Evolutionary conservation across 2,329 filamentous ascomycete species (phyloP), one percentile per base, ranked within the genome.

Genomic region (Ceratocystis cacaofunesta): DNA sequence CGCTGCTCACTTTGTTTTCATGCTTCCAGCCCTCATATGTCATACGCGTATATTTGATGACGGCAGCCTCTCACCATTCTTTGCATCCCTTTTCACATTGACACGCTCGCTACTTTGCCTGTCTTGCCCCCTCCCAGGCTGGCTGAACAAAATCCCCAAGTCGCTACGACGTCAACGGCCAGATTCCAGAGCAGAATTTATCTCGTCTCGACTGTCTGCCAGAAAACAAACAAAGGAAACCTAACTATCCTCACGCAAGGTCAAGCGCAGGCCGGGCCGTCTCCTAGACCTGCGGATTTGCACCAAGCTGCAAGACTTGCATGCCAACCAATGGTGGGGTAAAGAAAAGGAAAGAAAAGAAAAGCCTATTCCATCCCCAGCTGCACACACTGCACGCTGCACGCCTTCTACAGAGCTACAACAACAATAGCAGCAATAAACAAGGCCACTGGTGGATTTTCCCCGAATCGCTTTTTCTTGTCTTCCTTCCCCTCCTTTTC

Each of bases 291-390:
- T 22, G n/a, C 5, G 15, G 30, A 22, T 22, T 61, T 61, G 36
- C 30, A 22, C 44, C 50, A 25, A 41, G 32, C 48, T n/a, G 22
- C 48, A 52, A 25, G 15, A 17, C 48, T 64, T 60, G 55, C 50
- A 22, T 52, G n/a, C 63, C 46, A 52, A 30, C 15, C 15, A 62
- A 62, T 64, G 28, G 65, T 64, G 65, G 62, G 55, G 65, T 66
- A 64, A 66, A 62, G 43, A 41, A 41, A 41, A 41, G 36, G 15
- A 36, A 36, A 10, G 8, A 36, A 41, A 15, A 41, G 36, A 41
- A 41, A 41, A 41, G 36, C 36, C 36, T 41, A 41, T 41, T 41
- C 12, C 36, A 41, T 41, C 36, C 36, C 36, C 46, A 32, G 36
- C 32, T 64, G 62, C 62, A 41, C 32, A 19, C 17, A 41, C 19